Base-by-base conservation (phyloP, 495 filamentous ascomycete genomes). In the Podospora australis region DNA sequence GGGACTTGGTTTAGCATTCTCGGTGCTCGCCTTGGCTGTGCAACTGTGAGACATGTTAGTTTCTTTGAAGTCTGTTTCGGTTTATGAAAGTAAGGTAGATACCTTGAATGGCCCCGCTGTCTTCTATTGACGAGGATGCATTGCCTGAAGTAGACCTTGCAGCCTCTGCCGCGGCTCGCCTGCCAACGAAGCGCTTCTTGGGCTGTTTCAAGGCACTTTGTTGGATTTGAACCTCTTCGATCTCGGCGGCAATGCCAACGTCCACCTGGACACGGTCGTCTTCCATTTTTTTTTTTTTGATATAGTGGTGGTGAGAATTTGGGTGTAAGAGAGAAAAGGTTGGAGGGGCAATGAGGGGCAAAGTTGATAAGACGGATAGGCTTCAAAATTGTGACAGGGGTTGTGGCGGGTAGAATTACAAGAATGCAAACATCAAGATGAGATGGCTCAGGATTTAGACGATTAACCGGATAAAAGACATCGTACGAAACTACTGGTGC, bases 1-100 rank as follows among this genome's bases (percentile, higher is more conserved):
- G 92, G 90, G 9, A 99, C 86, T 66, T 90, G 87, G 66, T 96
- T 95, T 20, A 97, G 71, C 34, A 88, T 77, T 48, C 92, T 72
- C 1, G 85, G 81, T 1, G 81, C 73, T 40, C 87, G 74, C 50
- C 87, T 72, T 22, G 88, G 79, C 47, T 80, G 78, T 56, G 71
- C 67, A 49, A 66, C 71, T 70, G 48, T 54, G 23, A 58, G 25
- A 46, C 2, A 21, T 39, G 49, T 64, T 29, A 44, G 50, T 43
- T 38, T 41, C 14, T 14, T 10, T 35, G 11, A 13, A 16, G 17
- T 17, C 23, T 22, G 19, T 38, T 19, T 23, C 13, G 25, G n/a
- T n/a, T 23, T 16, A 46, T n/a, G 19, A 14, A 19, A 24, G 10
- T 32, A 6, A 21, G 14, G n/a, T 7, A 26, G 26, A 35, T 66